Evolutionary conservation across 2,329 filamentous ascomycete species (phyloP), one percentile per base, ranked within the genome.

Genomic region (Davidsoniella neocaledoniae): DNA sequence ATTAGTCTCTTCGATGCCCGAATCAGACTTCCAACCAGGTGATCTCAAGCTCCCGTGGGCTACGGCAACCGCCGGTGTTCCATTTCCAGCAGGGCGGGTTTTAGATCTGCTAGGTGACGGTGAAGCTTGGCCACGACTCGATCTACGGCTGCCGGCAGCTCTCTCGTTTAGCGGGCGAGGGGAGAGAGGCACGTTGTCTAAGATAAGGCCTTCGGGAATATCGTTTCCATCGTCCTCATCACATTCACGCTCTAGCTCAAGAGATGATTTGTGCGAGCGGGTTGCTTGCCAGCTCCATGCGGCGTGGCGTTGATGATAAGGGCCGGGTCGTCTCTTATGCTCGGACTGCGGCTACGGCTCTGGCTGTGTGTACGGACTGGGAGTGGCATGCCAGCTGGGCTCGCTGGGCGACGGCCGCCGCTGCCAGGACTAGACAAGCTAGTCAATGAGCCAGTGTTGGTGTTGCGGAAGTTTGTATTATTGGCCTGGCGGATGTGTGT

Each of bases 151-250:
- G 5, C 66, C 67, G 0, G 71, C 64, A 5, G 39, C 21, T 37
- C 78, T 69, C 54, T 80, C 75, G 21, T 67, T 66, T 1, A 68
- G 67, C 1, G 77, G 77, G 2, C 78, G 71, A n/a, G 85, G 85
- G 0, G 84, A 88, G 43, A 91, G 77, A 4, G 85, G 85, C 2
- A 91, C 80, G 55, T 91, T 91, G 64, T 86, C 83, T 43, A 91
- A 73, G 48, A 87, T 73, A 21, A 84, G 74, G 49, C 85, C 83
- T 23, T 88, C 83, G 0, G 85, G 85, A 26, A 91, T 80, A 51
- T 85, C 77, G 58, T 87, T 83, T 49, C 79, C 81, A 48, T 77
- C 79, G 49, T 87, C 82, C 46, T 81, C 77, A 57, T 86, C 79
- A 54, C 74, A 88, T 59, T 90, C 84, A 49, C 76, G 74, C 60